A percentile compares a stretch with the other conserved stretches of the same genome.
Conservation (phyloP, 192 early-diverging fungal species). For the Backusella sp. region DNA sequence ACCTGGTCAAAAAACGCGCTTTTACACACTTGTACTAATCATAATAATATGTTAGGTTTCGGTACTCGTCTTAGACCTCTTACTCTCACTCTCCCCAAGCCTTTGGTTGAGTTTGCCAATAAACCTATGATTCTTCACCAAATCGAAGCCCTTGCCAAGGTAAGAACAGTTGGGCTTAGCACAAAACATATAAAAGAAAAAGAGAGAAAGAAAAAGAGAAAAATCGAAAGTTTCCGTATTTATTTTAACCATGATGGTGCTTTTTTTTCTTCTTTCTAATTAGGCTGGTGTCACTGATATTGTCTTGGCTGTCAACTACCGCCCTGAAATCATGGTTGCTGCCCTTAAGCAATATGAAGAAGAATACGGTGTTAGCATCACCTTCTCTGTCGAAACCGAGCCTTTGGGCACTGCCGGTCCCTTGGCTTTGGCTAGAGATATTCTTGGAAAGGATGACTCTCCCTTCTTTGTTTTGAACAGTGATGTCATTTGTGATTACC, state of each 20-base stretch:
- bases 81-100: slow-evolving; percentile 96
- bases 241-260: not conserved
- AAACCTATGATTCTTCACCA: slow-evolving; percentile 99
- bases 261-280: slow-evolving; percentile 15
- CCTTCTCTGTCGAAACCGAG: slow-evolving; percentile 96
- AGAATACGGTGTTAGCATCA: slow-evolving; percentile 88
- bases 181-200: not conserved
- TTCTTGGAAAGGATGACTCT: slow-evolving; percentile 87
- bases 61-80: slow-evolving; percentile 98
- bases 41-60: slow-evolving; percentile 61
- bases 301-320: slow-evolving; percentile 98
- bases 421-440: slow-evolving; percentile 88
- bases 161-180: slow-evolving; percentile 35
- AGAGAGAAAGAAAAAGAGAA: not conserved
- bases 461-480: slow-evolving; percentile 99
- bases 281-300: slow-evolving; percentile 98
- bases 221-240: not conserved
- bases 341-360: slow-evolving; percentile 94
- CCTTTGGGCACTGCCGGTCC: slow-evolving; percentile 97
- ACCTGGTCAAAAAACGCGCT: not conserved
- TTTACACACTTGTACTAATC: not conserved
- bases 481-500: slow-evolving; percentile 99
- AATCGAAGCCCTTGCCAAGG: slow-evolving; percentile 96
- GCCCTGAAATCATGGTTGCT: slow-evolving; percentile 95
- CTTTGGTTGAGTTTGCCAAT: slow-evolving; percentile 99